Conservation (phyloP, 768 basidiomycete genomes). For the Psilocybe cyanescens region DNA sequence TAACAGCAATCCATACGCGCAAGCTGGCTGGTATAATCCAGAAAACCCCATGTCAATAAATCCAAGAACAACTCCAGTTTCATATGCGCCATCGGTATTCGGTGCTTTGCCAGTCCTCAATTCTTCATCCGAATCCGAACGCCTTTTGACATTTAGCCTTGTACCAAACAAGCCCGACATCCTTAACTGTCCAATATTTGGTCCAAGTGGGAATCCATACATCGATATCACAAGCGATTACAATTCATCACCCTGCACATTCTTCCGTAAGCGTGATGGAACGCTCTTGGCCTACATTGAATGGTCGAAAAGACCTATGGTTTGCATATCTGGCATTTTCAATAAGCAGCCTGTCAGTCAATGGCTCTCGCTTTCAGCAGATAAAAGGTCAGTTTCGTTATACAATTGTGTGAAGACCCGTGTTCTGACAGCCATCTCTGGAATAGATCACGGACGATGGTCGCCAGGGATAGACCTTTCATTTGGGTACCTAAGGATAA, state of each 20-base stretch:
- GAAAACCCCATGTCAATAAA: constrained; percentile 12
- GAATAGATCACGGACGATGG: constrained; percentile 2
- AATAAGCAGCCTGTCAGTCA: neutral
- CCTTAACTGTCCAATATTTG: constrained; percentile 5
- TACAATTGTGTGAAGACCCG: neutral
- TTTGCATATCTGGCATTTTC: neutral
- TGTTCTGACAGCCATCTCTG: neutral
- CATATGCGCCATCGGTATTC: constrained; percentile 6
- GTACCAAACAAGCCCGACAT: constrained; percentile 8
- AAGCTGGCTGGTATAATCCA: constrained; percentile 7
- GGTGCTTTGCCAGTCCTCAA: constrained; percentile 13
- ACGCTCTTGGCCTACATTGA: constrained; percentile 9
- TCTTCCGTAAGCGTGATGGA: constrained; percentile 10
- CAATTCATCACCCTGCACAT: constrained; percentile 5
- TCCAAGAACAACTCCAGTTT: neutral
- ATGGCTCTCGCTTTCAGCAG: constrained; percentile 11
- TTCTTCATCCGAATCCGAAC: neutral
- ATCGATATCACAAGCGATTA: constrained; percentile 8
- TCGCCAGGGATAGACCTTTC: neutral
- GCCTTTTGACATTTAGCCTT: constrained; percentile 6
- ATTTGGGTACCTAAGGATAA: constrained; percentile 6
- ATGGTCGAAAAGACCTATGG: constrained; percentile 5
- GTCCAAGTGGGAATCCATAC: constrained; percentile 4
- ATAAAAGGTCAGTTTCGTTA: constrained; percentile 1
- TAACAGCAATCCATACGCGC: neutral